These are phyloP conservation scores for Sugiyamaella qingdaonensis DNA, from an alignment of 805 yeast species.

Conservation along the genomic window DNA sequence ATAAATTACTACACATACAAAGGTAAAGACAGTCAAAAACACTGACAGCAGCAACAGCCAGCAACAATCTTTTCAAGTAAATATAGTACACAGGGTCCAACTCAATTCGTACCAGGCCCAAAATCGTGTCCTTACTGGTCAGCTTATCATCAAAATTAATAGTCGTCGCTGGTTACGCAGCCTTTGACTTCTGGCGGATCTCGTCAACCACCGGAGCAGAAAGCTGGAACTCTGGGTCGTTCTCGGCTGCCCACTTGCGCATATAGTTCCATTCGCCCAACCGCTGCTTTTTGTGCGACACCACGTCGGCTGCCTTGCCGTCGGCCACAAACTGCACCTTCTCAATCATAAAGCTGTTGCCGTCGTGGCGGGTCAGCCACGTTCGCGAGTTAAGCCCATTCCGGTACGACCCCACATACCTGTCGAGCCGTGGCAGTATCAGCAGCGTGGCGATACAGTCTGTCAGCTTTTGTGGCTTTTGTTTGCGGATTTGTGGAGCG, in stretches of 20 bases:
- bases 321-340: conserved; percentile 38
- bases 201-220: conserved; percentile 4
- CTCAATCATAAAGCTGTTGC: conserved; percentile 65
- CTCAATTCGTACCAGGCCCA: too few relatives aligned
- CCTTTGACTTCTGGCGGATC: background rate
- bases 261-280: conserved; percentile 30
- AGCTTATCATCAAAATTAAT: too few relatives aligned
- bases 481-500: too few relatives aligned
- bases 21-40: too few relatives aligned
- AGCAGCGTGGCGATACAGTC: conserved; percentile 57
- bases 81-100: too few relatives aligned
- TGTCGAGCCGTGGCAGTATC: conserved; percentile 63
- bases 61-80: too few relatives aligned
- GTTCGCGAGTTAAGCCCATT: conserved; percentile 69
- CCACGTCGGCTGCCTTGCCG: conserved; percentile 34
- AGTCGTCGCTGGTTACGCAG: background rate
- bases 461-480: conserved; percentile 9
- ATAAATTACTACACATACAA: too few relatives aligned
- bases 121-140: too few relatives aligned
- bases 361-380: conserved; percentile 75
- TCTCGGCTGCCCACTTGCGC: conserved; percentile 10
- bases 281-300: conserved; percentile 29
- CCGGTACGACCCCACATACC: conserved; percentile 61
- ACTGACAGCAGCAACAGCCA: too few relatives aligned
- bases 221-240: conserved; percentile 15